A percentile compares a stretch with the other conserved stretches of the same genome.
Evolutionary conservation across 495 filamentous ascomycete species (phyloP).

Genomic region (Trichodelitschia bisporula): DNA sequence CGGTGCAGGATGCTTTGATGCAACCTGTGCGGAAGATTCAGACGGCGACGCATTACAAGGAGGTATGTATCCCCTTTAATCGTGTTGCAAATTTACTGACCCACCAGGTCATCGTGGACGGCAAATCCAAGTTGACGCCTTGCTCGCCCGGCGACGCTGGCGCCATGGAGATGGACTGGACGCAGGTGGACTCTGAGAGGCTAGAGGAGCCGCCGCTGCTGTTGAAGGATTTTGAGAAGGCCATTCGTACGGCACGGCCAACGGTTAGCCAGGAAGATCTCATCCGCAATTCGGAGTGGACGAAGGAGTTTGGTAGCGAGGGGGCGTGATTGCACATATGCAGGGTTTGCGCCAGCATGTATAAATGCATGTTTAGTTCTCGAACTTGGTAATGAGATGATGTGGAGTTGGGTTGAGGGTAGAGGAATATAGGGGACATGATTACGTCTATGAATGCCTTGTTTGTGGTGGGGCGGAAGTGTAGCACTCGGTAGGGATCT

Average conservation of each 20-base stretch:
- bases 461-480: too few species aligned
- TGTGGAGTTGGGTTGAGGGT: too few species aligned
- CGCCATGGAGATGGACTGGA: constrained; percentile 87
- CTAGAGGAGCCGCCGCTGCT: constrained; percentile 68
- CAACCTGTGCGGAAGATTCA: constrained; percentile 94
- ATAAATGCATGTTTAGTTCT: too few species aligned
- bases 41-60: constrained; percentile 95
- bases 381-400: too few species aligned
- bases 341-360: too few species aligned
- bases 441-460: too few species aligned
- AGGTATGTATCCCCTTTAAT: constrained; percentile 24
- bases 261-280: constrained; percentile 77
- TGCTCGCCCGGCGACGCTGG: constrained; percentile 78
- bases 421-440: too few species aligned
- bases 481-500: too few species aligned
- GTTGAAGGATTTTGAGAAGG: constrained; percentile 84
- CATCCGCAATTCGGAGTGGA: constrained; percentile 74
- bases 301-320: constrained; percentile 88
- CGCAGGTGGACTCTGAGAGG: constrained; percentile 52
- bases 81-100: too few species aligned
- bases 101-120: constrained; percentile 43
- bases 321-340: too few species aligned
- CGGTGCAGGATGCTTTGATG: constrained; percentile 94
- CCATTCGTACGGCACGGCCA: constrained; percentile 63
- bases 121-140: constrained; percentile 57